Evolutionary conservation across 2,329 filamentous ascomycete species (phyloP), one percentile per base, ranked within the genome.

Genomic region (Aureobasidium mangrovei): DNA sequence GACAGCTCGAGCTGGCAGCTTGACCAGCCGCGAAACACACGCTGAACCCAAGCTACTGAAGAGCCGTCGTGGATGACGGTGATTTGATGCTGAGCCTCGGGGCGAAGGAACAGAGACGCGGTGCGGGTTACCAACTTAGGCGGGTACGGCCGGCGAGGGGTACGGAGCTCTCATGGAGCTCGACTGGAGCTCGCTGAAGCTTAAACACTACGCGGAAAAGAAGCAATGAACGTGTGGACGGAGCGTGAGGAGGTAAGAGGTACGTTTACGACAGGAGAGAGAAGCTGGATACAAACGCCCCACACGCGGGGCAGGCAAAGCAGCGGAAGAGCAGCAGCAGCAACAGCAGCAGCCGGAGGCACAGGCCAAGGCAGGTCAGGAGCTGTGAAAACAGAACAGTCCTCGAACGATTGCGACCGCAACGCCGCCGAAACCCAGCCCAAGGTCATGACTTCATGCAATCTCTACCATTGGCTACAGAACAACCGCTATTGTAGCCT

Each of bases 151-250:
- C 33, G 26, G 28, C n/a, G 35, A 46, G 35, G 43, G 53, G 42
- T 41, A 40, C 29, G 38, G 43, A 54, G 53, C 53, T 54, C 18
- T 54, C 53, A 54, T 54, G 43, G 53, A 54, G 53, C 53, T 54
- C 53, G 33, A 48, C 31, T 42, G 29, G 42, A 54, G 53, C 53
- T 54, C 44, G 31, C 28, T 54, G 28, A 48, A 54, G 53, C 53
- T 54, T 47, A 41, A 42, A 36, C 44, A 38, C 42, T 36, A 36
- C 42, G 26, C 41, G 35, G 18, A 12, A 48, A 48, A 54, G 35
- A 53, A 53, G 49, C 49, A 53, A 24, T 26, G 36, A 24, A 40
- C 46, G 46, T 49, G 35, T 10, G 32, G 36, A 18, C 35, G 27
- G 46, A 41, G 38, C 36, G 47, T 38, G 39, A 52, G 24, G 49